Evolutionary conservation across 2,329 filamentous ascomycete species (phyloP), one percentile per base, ranked within the genome.

Genomic region (Paracorniculantispora psalliotae): DNA sequence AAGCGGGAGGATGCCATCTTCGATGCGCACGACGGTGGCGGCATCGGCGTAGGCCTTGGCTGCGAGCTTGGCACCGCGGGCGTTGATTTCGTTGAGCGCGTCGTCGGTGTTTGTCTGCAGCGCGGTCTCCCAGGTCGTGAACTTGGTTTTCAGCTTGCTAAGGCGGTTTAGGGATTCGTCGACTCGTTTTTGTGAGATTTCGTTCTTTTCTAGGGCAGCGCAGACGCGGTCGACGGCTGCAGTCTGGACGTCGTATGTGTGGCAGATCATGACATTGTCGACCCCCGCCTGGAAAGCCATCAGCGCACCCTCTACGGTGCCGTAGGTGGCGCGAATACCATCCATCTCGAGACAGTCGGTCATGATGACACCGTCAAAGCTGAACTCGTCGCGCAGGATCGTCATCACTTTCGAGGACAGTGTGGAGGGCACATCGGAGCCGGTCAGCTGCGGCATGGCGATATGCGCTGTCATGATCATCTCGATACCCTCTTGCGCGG

Each of bases 381-480:
- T 23, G n/a, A 65, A 52, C 23, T 68, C 66, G 15, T 64, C 44
- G 43, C 66, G 62, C 15, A 68, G 53, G 15, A 68, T 67, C 7
- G 50, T 33, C 9, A 68, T 61, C 1, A 61, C 62, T 19, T 67
- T 61, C n/a, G 66, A 51, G 5, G 66, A 67, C 19, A 68, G 43
- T 1, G 66, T 68, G 12, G 66, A 61, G 2, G 66, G 66, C 10
- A 63, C 47, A 2, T 62, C 47, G 17, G 63, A 62, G n/a, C 62
- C 62, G 1, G 59, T 58, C 9, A 67, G 33, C 59, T 63, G 59
- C 17, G 66, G 66, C 12, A 68, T 49, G 2, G 66, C 65, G 23
- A 67, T 68, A 59, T 68, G 66, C 37, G 66, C 66, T 13, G 66
- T 68, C 66, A 68, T 68, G 57, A 68, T 57, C 66, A 67, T 67